Conservation (phyloP, 2,329 filamentous ascomycete species). For the Aspergillus sp. region DNA sequence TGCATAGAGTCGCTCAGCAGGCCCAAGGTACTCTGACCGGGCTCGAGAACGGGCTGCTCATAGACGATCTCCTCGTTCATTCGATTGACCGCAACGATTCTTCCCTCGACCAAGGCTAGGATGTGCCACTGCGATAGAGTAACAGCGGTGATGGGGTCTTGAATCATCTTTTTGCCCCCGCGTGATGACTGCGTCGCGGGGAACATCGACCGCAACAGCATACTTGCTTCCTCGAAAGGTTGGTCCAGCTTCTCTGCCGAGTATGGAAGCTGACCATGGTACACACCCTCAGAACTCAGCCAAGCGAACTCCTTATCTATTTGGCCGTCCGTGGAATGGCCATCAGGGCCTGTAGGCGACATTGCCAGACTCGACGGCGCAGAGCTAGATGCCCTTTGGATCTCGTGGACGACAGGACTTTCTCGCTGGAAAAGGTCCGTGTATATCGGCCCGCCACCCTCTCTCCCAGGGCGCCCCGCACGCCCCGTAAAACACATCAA, state of each 20-base stretch:
- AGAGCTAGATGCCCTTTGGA: constrained; percentile 58
- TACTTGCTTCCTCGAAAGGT: constrained; percentile 75
- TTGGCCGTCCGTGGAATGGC: constrained; percentile 52
- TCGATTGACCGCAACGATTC: constrained; percentile 81
- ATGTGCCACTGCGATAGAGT: constrained; percentile 93
- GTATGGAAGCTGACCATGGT: constrained; percentile 76
- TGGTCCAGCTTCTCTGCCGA: constrained; percentile 67
- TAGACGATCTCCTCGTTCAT: constrained; percentile 83
- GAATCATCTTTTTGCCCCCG: constrained; percentile 62
- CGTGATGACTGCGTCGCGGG: constrained; percentile 65
- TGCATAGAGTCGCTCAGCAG: constrained; percentile 88
- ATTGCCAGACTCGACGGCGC: constrained; percentile 69
- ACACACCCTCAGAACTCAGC: constrained; percentile 83
- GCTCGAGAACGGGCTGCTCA: constrained; percentile 80
- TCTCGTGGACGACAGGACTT: constrained; percentile 72
- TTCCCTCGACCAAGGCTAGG: constrained; percentile 75
- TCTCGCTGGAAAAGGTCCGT: constrained; percentile 85
- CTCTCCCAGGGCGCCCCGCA: constrained; percentile 68
- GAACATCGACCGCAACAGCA: constrained; percentile 73
- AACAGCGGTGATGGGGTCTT: constrained; percentile 75
- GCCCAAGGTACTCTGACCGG: constrained; percentile 75
- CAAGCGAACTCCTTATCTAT: constrained; percentile 73
- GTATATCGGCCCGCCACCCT: constrained; percentile 83
- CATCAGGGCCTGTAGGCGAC: constrained; percentile 70
- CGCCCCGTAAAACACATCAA: constrained; percentile 80